Evolutionary conservation across 331 rosid species (phyloP).

Genomic region (Phaseolus coccineus): DNA sequence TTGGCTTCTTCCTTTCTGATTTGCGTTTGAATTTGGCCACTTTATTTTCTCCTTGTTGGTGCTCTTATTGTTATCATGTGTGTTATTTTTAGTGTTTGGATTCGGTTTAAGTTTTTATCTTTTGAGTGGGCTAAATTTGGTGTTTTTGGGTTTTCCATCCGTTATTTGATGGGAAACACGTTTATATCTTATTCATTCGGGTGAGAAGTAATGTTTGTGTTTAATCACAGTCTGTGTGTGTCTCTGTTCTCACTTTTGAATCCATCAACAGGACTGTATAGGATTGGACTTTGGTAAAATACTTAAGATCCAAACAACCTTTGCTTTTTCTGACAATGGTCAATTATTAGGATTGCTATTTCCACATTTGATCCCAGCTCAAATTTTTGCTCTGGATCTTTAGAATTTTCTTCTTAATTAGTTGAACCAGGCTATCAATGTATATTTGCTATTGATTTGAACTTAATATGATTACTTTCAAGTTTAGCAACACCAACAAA

Average conservation of each 20-base stretch:
- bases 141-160: conserved; percentile 18
- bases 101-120: conserved; percentile 22
- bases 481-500: conserved; percentile 9
- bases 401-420: conserved; percentile 26
- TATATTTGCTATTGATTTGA: conserved; percentile 38
- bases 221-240: conserved; percentile 5
- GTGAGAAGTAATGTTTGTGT: conserved; percentile 25
- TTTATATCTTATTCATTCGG: conserved; percentile 21
- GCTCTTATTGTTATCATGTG: not conserved
- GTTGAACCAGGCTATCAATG: conserved; percentile 17
- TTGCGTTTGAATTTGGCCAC: conserved; percentile 38
- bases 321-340: not conserved
- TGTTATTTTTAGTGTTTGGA: conserved; percentile 33
- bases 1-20: conserved; percentile 36
- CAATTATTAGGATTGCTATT: not conserved
- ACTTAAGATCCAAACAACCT: not conserved
- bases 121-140: conserved; percentile 19
- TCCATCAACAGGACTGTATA: not conserved
- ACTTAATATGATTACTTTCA: conserved; percentile 11
- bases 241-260: conserved; percentile 16
- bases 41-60: conserved; percentile 20
- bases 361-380: conserved; percentile 32
- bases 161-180: conserved; percentile 34
- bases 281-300: conserved; percentile 1
- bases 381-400: conserved; percentile 27